phyloP scores from a whole-genome alignment of 2,329 filamentous ascomycete genomes.

The Alternaria gaisen region DNA sequence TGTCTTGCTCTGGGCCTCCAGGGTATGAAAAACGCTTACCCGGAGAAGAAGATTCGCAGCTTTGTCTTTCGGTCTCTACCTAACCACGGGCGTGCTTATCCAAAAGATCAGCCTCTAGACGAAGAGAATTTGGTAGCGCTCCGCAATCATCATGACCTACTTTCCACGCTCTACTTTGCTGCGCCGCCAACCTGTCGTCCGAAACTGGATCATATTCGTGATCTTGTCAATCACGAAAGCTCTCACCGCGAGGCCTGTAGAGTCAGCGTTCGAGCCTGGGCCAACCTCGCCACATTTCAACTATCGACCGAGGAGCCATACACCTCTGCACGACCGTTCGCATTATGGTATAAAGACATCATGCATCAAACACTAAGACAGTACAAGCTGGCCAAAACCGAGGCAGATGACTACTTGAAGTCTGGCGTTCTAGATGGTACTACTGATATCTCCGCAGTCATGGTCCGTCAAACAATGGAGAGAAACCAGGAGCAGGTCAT shows the following conservation, averaged over 20 bases:
- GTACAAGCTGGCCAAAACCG: slow-evolving; percentile 64
- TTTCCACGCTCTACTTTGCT: slow-evolving; percentile 67
- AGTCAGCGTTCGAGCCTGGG: slow-evolving; percentile 67
- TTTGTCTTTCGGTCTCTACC: slow-evolving; percentile 67
- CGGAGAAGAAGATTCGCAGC: slow-evolving; percentile 64
- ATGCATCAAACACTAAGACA: slow-evolving; percentile 62
- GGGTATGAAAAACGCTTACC: slow-evolving; percentile 57
- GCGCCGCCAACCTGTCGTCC: slow-evolving; percentile 64
- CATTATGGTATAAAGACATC: slow-evolving; percentile 65
- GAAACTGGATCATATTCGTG: slow-evolving; percentile 60
- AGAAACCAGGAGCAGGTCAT: slow-evolving; percentile 68
- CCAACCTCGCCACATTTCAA: slow-evolving; percentile 65
- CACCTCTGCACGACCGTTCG: slow-evolving; percentile 58
- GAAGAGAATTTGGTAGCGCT: slow-evolving; percentile 65
- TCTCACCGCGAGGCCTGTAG: slow-evolving; percentile 69
- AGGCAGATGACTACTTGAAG: slow-evolving; percentile 64
- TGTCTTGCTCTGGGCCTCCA: slow-evolving; percentile 61
- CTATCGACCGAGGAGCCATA: slow-evolving; percentile 61
- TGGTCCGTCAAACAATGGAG: slow-evolving; percentile 62
- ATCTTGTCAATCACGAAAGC: slow-evolving; percentile 64
- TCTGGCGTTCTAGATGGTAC: slow-evolving; percentile 47
- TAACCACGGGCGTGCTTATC: slow-evolving; percentile 68
- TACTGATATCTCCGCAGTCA: slow-evolving; percentile 54
- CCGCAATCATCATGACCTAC: slow-evolving; percentile 69
- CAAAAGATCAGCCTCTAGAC: slow-evolving; percentile 64